phyloP scores from a whole-genome alignment of 768 basidiomycete species.

The Pleurotus giganteus region DNA sequence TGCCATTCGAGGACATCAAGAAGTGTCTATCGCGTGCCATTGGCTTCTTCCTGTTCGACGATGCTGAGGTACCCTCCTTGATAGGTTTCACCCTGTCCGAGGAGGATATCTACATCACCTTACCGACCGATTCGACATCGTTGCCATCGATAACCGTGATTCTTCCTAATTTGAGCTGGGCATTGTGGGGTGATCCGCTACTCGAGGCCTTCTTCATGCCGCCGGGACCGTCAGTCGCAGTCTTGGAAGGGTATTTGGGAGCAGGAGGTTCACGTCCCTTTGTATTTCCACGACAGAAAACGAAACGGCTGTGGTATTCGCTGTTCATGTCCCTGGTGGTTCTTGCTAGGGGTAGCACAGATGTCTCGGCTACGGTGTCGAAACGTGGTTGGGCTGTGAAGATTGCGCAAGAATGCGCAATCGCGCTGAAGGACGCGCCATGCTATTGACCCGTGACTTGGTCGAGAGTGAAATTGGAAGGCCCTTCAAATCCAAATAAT shows the following conservation, averaged over 20 bases:
- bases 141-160: slow-evolving; percentile 38
- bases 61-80: slow-evolving; percentile 68
- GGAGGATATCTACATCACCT: slow-evolving; percentile 53
- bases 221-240: slow-evolving; percentile 42
- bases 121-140: slow-evolving; percentile 19
- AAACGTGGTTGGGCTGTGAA: slow-evolving; percentile 40
- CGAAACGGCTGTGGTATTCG: slow-evolving; percentile 77
- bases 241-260: slow-evolving; percentile 58
- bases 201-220: slow-evolving; percentile 64
- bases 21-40: slow-evolving; percentile 64
- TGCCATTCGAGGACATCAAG: slow-evolving; percentile 46
- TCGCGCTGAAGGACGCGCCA: slow-evolving; percentile 48
- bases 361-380: slow-evolving; percentile 16
- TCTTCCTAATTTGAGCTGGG: slow-evolving; percentile 48
- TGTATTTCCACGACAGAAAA: slow-evolving; percentile 64
- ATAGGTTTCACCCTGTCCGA: slow-evolving; percentile 62
- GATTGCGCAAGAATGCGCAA: slow-evolving; percentile 35
- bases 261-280: slow-evolving; percentile 50
- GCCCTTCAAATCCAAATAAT: too few relatives aligned
- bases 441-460: slow-evolving; percentile 34
- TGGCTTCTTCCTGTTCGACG: slow-evolving; percentile 73
- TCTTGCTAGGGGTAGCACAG: slow-evolving; percentile 21
- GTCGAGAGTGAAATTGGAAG: too few relatives aligned
- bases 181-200: slow-evolving; percentile 77
- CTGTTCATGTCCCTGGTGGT: slow-evolving; percentile 60